Conservation (phyloP, 1,139 yeast species). For the Yamadazyma taylorii region DNA sequence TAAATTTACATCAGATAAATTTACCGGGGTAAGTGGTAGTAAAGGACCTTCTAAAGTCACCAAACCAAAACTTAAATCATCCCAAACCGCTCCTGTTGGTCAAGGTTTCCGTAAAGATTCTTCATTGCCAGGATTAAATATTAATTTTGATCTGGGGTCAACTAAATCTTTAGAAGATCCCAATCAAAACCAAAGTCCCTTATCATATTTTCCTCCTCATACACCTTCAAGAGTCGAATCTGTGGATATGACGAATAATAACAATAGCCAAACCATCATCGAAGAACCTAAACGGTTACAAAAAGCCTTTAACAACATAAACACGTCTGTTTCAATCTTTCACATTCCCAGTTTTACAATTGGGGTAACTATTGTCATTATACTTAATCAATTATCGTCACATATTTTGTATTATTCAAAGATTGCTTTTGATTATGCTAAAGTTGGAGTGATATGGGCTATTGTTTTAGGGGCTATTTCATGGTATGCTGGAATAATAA, state of each 20-base stretch:
- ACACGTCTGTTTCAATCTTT: slow-evolving; percentile 15
- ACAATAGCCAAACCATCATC: background rate
- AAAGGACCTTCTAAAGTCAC: too few relatives aligned
- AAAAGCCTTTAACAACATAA: slow-evolving; percentile 2
- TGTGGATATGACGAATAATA: background rate
- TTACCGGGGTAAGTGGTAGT: too few relatives aligned
- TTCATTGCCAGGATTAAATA: too few relatives aligned
- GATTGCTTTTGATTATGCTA: slow-evolving; percentile 21
- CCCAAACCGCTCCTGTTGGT: too few relatives aligned
- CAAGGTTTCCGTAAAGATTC: too few relatives aligned
- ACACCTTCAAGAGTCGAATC: background rate
- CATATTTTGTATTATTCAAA: slow-evolving; percentile 21
- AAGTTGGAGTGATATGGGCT: slow-evolving; percentile 27
- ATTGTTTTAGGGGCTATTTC: slow-evolving; percentile 24
- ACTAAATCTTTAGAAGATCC: too few relatives aligned
- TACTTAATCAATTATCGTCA: slow-evolving; percentile 23
- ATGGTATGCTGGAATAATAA: slow-evolving; percentile 35
- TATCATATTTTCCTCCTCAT: background rate
- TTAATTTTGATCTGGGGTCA: too few relatives aligned
- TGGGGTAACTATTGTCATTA: slow-evolving; percentile 28
- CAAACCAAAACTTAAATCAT: too few relatives aligned
- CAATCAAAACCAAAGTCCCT: too few relatives aligned
- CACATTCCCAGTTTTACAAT: slow-evolving; percentile 34
- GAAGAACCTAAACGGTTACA: slow-evolving; percentile 1
- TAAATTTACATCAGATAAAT: too few relatives aligned